phyloP scores from a whole-genome alignment of 83 land plant genomes.

The Picea abies region DNA sequence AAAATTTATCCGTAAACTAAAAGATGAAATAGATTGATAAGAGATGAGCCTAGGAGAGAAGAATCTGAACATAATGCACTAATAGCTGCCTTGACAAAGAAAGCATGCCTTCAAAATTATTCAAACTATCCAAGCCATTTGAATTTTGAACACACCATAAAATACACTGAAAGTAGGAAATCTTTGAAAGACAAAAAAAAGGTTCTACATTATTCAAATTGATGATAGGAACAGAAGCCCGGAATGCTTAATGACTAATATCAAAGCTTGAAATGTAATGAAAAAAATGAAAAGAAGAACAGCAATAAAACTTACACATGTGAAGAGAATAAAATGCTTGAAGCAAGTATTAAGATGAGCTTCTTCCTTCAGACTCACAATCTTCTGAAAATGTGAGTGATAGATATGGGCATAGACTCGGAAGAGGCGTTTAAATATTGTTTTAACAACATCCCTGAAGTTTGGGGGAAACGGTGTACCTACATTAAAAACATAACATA shows the following conservation, averaged over 20 bases:
- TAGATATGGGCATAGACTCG: conserved; percentile 98
- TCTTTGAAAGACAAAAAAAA: not conserved
- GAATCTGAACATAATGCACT: not conserved
- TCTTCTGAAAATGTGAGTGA: conserved; percentile 97
- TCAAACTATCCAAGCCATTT: not conserved
- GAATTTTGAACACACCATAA: not conserved
- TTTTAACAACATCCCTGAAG: conserved; percentile 92
- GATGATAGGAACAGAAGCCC: not conserved
- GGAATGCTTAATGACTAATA: not conserved
- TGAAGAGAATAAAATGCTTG: conserved; percentile 93
- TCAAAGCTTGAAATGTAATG: not conserved
- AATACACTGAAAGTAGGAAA: not conserved
- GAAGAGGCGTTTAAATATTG: conserved; percentile 90
- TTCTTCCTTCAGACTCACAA: conserved; percentile 91
- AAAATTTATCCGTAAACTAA: too few relatives aligned
- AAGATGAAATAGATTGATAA: not conserved
- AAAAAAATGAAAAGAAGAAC: not conserved
- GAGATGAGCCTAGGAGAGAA: not conserved
- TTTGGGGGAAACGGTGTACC: conserved; percentile 91
- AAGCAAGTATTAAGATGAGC: conserved; percentile 99
- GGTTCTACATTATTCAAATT: not conserved
- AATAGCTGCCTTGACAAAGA: not conserved
- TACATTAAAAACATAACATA: conserved; percentile 21
- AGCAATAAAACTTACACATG: conserved; percentile 67
- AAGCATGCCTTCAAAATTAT: not conserved